phyloP scores from a whole-genome alignment of 139 green algal species.

The Dunaliella sp. region DNA sequence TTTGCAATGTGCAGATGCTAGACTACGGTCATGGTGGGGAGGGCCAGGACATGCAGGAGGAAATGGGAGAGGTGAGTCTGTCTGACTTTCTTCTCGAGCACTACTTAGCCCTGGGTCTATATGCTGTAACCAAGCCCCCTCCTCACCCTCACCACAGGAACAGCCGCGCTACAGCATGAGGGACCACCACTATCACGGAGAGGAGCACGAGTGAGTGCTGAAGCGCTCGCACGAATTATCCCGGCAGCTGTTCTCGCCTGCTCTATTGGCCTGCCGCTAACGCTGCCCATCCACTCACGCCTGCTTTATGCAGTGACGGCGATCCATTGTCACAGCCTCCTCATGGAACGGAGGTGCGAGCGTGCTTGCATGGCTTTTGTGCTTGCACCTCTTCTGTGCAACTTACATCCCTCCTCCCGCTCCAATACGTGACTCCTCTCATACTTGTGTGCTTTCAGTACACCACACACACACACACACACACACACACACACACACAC shows the following conservation, averaged over 20 bases:
- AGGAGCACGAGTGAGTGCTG: neutral
- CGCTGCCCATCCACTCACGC: too few species aligned
- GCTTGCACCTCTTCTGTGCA: too few species aligned
- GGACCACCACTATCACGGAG: conserved; percentile 3
- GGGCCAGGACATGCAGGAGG: neutral
- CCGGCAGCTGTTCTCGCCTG: too few species aligned
- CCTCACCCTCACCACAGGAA: neutral
- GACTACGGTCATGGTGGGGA: neutral
- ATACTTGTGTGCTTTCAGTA: neutral
- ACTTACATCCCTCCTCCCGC: too few species aligned
- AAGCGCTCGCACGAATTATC: too few species aligned
- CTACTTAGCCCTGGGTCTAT: too few species aligned
- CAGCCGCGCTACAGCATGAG: neutral
- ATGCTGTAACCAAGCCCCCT: too few species aligned
- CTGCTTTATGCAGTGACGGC: conserved; percentile 15
- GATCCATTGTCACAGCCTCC: conserved; percentile 14
- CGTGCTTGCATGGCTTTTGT: too few species aligned
- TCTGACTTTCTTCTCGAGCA: too few species aligned
- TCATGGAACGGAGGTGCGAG: conserved; percentile 24
- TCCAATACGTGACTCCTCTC: too few species aligned
- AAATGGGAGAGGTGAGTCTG: conserved; percentile 3
- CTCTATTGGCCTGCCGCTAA: too few species aligned
- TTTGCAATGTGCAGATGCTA: neutral
- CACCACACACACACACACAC: neutral
- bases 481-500: neutral